Base-by-base conservation (phyloP, 1,284 basidiomycete genomes). In the Volvariella surrecta region DNA sequence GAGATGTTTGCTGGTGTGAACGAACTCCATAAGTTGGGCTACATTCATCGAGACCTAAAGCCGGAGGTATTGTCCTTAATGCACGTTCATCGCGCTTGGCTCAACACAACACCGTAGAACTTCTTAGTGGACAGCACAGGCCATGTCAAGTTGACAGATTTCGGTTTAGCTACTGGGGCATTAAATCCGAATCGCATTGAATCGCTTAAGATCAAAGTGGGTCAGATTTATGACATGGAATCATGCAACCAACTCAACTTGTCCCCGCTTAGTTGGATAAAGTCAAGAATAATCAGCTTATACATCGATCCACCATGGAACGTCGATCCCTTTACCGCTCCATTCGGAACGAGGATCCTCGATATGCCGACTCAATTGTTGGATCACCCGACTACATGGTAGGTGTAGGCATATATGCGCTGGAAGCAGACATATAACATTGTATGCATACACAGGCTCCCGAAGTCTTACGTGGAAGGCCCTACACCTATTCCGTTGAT, bases 121-220 rank as follows among this genome's bases (percentile, higher is more conserved):
- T 99, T 99, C 73, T 72, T 99, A 39, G 89, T 99, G 32, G 96
- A 99, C 58, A 78, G 87, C 7, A 82, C 84, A 7, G 96, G 96
- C 1, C 96, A 99, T 61, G 95, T 99, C 61, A 99, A 99, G 66
- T 71, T 99, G 38, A 99, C 96, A 4, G 96, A 99, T 64, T 99
- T 99, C 61, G 96, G 96, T 39, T 74, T 99, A 10, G 96, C 96
- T 1, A 96, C 96, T 1, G 96, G 96, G 28, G 90, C 94, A 1
- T 71, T 99, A 45, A 98, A 95, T 62, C 96, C 96, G 0, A 87
- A 82, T 52, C 83, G 91, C 48, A 98, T 99, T 53, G 94, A 99
- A 58, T 91, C 90, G 4, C 72, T 99, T 50, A 94, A 89, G 68
- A 74, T 90, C 57, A 95, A 92, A 74, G 89, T 89, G 49, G 6